Evolutionary conservation across 768 basidiomycete species (phyloP), one percentile per base, ranked within the genome.

Genomic region (Lactarius trivialis): DNA sequence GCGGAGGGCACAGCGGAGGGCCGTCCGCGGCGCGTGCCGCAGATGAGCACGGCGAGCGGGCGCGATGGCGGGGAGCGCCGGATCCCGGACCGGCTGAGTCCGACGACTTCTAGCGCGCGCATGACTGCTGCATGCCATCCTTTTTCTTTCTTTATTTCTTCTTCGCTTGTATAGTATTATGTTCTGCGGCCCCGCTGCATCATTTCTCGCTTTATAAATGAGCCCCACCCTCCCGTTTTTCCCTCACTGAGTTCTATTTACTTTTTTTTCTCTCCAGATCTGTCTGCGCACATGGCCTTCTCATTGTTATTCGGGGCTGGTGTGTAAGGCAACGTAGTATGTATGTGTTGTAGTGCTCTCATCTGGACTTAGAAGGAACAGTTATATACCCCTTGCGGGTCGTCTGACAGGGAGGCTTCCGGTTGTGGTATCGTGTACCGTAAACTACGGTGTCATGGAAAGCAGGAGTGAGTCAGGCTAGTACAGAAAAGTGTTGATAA

Each of bases 31-130:
- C 71, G 71, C 36, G 68, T 74, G 65, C 77, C 74, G 61, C 77
- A 86, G 74, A 88, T 91, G 88, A 85, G 88, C 70, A 85, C 80
- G 3, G 81, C 85, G 30, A 81, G 86, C 48, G 90, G 85, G 53
- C 78, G 88, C 60, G 88, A 91, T 67, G 89, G 91, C 90, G 64
- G 87, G 90, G 76, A 92, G 89, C 69, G 89, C 62, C 51, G 1
- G 58, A 54, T 1, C 57, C 57, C 3, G 54, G 37, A 28, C 53
- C 45, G 60, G 53, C 34, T 17, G 55, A 61, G n/a, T 32, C 33
- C 7, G 55, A 75, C 51, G 61, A 19, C n/a, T 32, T 17, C 30
- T 30, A 30, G n/a, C n/a, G n/a, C n/a, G n/a, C n/a, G n/a, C n/a
- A n/a, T n/a, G n/a, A n/a, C n/a, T 68, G 71, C 52, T 72, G 11